Base-by-base conservation (phyloP, 2,329 filamentous ascomycete species). In the Neodidymelliopsis sp. region DNA sequence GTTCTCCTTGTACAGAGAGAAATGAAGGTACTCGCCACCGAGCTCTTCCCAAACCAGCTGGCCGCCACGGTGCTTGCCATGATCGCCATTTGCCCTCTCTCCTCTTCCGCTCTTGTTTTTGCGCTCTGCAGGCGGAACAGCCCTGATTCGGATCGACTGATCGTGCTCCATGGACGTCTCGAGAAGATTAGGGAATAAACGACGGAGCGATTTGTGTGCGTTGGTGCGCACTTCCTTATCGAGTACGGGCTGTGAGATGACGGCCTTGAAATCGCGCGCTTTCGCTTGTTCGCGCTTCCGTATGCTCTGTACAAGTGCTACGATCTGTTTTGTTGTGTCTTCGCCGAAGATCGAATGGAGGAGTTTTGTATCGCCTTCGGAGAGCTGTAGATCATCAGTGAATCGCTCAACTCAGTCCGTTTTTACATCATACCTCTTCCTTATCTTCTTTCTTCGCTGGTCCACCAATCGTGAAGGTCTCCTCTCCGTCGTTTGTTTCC, bases 1-100 rank as follows among this genome's bases (percentile, higher is more conserved):
- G 75, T 97, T 97, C 75, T 96, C 92, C 75, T 97, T 97, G 82
- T 93, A 95, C 40, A 97, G 79, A 0, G 90, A 93, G 71, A 96
- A 96, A 71, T 96, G 91, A 11, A 96, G 77, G 70, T 90, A 94
- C 37, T 91, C 87, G 13, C 89, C 90, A n/a, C 81, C 86, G 30
- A 86, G 76, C 57, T 88, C 85, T 42, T 84, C 76, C 85, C 85
- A 89, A 41, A 76, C 78, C 25, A 82, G 63, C 23, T 62, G 58
- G 55, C 60, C 63, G 19, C 65, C 60, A 12, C 62, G 39, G 47
- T 56, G 58, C 31, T 46, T 62, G 39, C 45, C 62, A 48, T 51
- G 50, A 16, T 49, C 67, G 27, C 60, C 51, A 49, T 53, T 63
- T 29, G 52, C 49, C 10, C 52, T 41, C 4, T 53, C 44, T 19